Base-by-base conservation (phyloP, 2,329 filamentous ascomycete species). In the Thermomyces lanuginosus region DNA sequence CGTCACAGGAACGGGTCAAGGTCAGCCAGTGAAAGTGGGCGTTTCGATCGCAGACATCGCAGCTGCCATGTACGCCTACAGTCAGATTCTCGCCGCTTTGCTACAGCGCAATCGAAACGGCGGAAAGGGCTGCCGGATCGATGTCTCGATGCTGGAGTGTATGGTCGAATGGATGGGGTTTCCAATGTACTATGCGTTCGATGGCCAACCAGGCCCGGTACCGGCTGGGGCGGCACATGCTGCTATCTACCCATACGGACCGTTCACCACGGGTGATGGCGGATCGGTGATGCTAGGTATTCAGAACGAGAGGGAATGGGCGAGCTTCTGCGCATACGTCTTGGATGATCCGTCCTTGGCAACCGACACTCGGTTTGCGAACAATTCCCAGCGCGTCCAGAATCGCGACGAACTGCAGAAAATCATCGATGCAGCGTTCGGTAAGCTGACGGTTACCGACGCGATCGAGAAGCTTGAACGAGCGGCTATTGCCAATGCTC, bases 111-210 rank as follows among this genome's bases (percentile, higher is more conserved):
- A 42, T 1, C 64, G 58, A 35, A 63, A 62, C 0, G 61, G 62
- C 0, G 45, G 46, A n/a, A 5, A 14, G 16, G 66, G 66, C 0
- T 58, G 54, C 16, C 51, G 55, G 10, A 53, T 69, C 11, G 66
- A 70, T 22, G 60, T 70, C 9, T 66, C 62, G 2, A 70, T 70
- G 66, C 48, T 70, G 5, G 66, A 70, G 39, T 57, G 58, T 24
- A 65, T 69, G 63, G 52, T 60, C 0, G 66, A 70, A 37, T 70
- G 66, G 66, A 70, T 69, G 65, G 49, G 49, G 0, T 70, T 68
- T 24, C 65, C 64, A 0, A 41, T 67, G 37, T 66, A 69, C 37
- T 70, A 69, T 32, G 47, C 63, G 0, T 63, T 55, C 33, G 44
- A 64, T 2, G 56, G 53, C 2, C 56, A 60, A 2, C 34, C 54